Evolutionary conservation across 2,329 filamentous ascomycete species (phyloP), one percentile per base, ranked within the genome.

Genomic region (Corinectria fuckeliana): DNA sequence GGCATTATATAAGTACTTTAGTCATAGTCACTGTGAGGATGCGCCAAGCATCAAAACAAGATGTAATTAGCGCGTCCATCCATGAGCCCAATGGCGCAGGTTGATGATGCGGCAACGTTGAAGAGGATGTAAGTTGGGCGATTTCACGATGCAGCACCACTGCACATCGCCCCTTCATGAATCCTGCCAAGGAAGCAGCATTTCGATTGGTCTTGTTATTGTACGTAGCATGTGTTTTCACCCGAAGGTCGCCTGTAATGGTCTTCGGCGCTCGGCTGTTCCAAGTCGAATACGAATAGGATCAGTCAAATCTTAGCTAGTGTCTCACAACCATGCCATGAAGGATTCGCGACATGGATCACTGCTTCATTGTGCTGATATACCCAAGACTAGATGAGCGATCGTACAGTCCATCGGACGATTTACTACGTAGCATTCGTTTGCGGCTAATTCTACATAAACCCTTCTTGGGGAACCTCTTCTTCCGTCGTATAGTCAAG

Each of bases 281-380:
- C n/a, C n/a, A 18, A 36, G 10, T 45, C 25, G n/a, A 10, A 16
- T 28, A 45, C 25, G n/a, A 10, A 16, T 28, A 45, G 42, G 42
- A 45, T 48, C 21, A 21, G 23, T 11, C 23, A 7, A 32, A 41
- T 30, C 8, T 50, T 39, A 20, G 8, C 21, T n/a, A 23, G 45
- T 23, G 48, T 56, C 38, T 56, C 18, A 11, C 11, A 38, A 36
- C 18, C 48, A 47, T 47, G 54, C 38, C 6, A 51, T 28, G 47
- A 23, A 47, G 41, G 48, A 51, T 39, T 32, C 48, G 20, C 38
- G 39, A 44, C 53, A 50, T 56, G 47, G 47, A 23, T 44, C 28
- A n/a, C 7, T 34, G 41, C 47, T 44, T 49, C 16, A 45, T 23
- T 23, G 18, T 18, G 4, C 3, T 3, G 1, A 39, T 13, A 7